These are phyloP conservation scores for Vanilla planifolia DNA, from an alignment of 106 monocot genomes.

Conservation along the genomic window DNA sequence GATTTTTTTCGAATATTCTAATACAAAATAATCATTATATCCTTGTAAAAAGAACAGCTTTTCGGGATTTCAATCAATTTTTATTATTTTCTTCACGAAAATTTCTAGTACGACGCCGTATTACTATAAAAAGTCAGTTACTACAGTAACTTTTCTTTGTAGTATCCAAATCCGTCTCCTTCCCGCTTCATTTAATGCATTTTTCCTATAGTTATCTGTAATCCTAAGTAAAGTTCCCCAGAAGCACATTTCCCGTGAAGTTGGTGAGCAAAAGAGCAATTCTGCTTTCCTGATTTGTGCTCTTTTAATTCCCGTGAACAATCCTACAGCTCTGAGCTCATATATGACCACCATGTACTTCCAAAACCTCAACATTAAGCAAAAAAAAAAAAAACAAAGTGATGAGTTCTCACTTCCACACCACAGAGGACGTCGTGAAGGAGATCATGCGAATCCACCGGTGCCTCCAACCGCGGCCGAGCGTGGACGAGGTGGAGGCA, in stretches of 20 bases:
- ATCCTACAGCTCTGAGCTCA: background rate
- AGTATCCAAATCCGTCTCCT: too few species aligned
- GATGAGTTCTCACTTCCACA: constrained; percentile 8
- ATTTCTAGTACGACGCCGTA: too few species aligned
- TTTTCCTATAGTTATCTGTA: too few species aligned
- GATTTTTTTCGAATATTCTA: too few species aligned
- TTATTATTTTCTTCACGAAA: too few species aligned
- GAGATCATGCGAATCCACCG: constrained; percentile 55
- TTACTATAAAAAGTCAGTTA: too few species aligned
- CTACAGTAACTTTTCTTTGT: too few species aligned
- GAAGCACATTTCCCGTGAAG: constrained; percentile 12
- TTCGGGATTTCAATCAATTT: too few species aligned
- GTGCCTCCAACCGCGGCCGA: constrained; percentile 42
- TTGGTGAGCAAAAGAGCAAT: background rate
- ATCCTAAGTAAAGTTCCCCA: too few species aligned
- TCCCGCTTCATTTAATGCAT: too few species aligned
- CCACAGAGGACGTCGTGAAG: constrained; percentile 33
- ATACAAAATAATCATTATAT: too few species aligned
- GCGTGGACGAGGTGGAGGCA: constrained; percentile 56
- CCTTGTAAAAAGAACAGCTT: too few species aligned
- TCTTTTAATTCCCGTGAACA: background rate
- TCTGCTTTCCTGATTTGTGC: background rate
- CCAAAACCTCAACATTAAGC: background rate
- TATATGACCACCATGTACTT: background rate
- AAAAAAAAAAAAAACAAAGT: background rate